phyloP scores from a whole-genome alignment of 2,329 filamentous ascomycete species.

The Colletotrichum destructivum region DNA sequence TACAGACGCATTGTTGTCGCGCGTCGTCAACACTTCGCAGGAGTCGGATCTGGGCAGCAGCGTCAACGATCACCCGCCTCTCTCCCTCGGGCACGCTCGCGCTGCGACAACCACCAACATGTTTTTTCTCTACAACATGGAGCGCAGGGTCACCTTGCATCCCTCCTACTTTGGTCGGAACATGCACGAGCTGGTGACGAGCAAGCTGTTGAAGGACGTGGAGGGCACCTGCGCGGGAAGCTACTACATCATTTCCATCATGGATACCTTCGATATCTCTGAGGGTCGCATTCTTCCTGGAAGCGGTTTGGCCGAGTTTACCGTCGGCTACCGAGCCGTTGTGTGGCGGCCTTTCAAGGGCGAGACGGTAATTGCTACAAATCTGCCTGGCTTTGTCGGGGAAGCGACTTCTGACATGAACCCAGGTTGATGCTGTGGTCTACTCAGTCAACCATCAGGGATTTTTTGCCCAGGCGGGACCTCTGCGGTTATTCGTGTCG shows the following conservation, averaged over 20 bases:
- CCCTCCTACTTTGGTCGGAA: constrained; percentile 97
- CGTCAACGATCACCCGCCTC: constrained; percentile 4
- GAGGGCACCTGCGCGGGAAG: constrained; percentile 96
- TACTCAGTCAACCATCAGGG: constrained; percentile 92
- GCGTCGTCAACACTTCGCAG: constrained; percentile 7
- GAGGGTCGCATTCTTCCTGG: constrained; percentile 93
- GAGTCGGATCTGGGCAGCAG: constrained; percentile 4
- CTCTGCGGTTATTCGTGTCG: constrained; percentile 84
- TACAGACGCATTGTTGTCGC: constrained; percentile 3
- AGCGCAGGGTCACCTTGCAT: constrained; percentile 94
- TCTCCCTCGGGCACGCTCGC: constrained; percentile 6
- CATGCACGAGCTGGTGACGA: constrained; percentile 91
- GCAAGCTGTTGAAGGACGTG: constrained; percentile 91
- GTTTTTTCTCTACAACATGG: constrained; percentile 99
- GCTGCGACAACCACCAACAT: constrained; percentile 65
- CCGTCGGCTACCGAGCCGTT: constrained; percentile 93
- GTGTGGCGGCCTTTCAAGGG: constrained; percentile 99
- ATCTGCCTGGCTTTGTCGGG: constrained; percentile 41
- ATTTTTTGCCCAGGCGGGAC: constrained; percentile 89
- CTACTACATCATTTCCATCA: constrained; percentile 98
- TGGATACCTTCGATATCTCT: constrained; percentile 96
- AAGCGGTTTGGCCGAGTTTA: constrained; percentile 93
- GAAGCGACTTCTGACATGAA: constrained; percentile 46
- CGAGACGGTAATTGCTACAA: constrained; percentile 82
- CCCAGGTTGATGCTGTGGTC: constrained; percentile 92